Evolutionary conservation across 2,329 filamentous ascomycete species (phyloP).

Genomic region (Gaeumannomyces sp.): DNA sequence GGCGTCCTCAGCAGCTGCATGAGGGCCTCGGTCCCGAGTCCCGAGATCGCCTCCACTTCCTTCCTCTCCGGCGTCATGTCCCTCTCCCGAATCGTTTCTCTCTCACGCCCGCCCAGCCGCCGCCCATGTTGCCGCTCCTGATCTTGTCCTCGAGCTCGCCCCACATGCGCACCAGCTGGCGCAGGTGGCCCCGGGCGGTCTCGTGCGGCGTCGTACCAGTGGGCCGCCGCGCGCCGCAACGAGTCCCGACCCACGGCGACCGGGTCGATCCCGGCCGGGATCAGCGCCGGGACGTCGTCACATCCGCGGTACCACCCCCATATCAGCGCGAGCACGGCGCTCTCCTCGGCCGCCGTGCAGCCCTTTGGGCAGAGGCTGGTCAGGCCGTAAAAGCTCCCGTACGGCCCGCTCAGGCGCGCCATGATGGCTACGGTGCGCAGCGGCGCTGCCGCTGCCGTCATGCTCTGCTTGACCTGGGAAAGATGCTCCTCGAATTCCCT

Average conservation of each 20-base stretch:
- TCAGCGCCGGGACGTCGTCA: background rate
- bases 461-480: constrained; percentile 4
- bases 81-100: background rate
- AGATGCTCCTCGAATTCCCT: constrained; percentile 3
- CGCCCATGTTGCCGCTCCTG: background rate
- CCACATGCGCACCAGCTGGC: constrained; percentile 9
- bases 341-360: constrained; percentile 2
- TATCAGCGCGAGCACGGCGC: background rate
- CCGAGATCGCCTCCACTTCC: background rate
- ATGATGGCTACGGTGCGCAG: constrained; percentile 8
- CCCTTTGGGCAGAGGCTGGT: background rate
- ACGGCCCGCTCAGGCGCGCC: background rate
- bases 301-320: background rate
- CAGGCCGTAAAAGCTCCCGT: background rate
- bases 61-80: background rate
- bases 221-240: background rate
- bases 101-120: background rate
- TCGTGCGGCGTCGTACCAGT: constrained; percentile 7
- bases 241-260: background rate
- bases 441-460: background rate
- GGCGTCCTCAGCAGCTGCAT: background rate
- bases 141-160: constrained; percentile 1
- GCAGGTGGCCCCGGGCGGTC: background rate
- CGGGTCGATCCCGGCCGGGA: background rate
- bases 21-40: background rate